Percentiles rank a stretch among this genome's conserved stretches.
Evolutionary conservation across 768 basidiomycete species (phyloP).

Genomic region (Tulasnella sp.): DNA sequence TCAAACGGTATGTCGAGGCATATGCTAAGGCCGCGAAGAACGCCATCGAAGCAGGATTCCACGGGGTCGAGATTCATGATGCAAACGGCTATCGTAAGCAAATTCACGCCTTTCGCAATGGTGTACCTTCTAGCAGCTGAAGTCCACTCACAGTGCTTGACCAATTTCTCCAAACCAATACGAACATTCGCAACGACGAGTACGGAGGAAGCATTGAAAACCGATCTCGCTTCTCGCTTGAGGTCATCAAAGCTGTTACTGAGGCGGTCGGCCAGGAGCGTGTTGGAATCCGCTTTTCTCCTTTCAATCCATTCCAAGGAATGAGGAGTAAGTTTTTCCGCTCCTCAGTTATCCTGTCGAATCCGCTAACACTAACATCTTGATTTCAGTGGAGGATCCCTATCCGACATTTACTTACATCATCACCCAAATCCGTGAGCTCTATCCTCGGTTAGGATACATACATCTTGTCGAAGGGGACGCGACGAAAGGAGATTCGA

Average conservation of each 20-base stretch:
- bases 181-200: conserved; percentile 62
- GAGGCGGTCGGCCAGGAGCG: conserved; percentile 57
- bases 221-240: conserved; percentile 59
- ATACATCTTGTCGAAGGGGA: conserved; percentile 55
- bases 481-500: conserved; percentile 22
- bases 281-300: conserved; percentile 61
- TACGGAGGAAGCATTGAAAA: conserved; percentile 72
- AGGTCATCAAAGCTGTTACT: conserved; percentile 57
- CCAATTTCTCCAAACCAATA: conserved; percentile 63
- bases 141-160: conserved; percentile 46
- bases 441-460: conserved; percentile 52
- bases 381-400: conserved; percentile 50
- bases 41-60: conserved; percentile 67
- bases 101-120: not conserved
- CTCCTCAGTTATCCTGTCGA: not conserved
- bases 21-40: conserved; percentile 57
- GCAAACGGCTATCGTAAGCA: conserved; percentile 23
- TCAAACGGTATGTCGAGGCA: conserved; percentile 38
- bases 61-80: conserved; percentile 56
- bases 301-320: conserved; percentile 42
- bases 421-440: conserved; percentile 52
- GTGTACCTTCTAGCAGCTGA: not conserved
- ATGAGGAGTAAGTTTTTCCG: conserved; percentile 2
- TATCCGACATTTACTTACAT: conserved; percentile 59
- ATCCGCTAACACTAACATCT: conserved; percentile 38